Conservation (phyloP, 306 rosid genomes). For the Prunus mira region DNA sequence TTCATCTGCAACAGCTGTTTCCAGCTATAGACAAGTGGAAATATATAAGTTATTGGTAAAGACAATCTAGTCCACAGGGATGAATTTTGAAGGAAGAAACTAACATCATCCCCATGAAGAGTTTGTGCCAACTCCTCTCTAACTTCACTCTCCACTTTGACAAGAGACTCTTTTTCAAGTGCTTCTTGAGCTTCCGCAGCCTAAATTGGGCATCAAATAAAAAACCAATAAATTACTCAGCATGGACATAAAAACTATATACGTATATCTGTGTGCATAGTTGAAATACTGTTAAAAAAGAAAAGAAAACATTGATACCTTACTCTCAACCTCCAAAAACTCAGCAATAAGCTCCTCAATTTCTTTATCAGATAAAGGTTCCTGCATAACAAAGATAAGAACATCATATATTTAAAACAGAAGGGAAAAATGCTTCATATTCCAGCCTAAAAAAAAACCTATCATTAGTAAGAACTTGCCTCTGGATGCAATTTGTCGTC, state of each 20-base stretch:
- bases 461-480: conserved; percentile 38
- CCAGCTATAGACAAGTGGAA: conserved; percentile 62
- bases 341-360: conserved; percentile 75
- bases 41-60: conserved; percentile 25
- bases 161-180: conserved; percentile 93
- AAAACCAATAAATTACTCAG: conserved; percentile 23
- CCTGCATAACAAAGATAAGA: conserved; percentile 54
- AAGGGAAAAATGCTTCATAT: neutral
- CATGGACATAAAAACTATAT: neutral
- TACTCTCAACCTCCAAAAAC: conserved; percentile 89
- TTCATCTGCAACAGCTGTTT: conserved; percentile 77
- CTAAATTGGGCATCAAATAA: conserved; percentile 50
- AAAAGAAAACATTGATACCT: conserved; percentile 50
- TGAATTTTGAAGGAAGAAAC: conserved; percentile 35
- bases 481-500: conserved; percentile 48
- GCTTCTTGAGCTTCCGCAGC: conserved; percentile 99
- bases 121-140: conserved; percentile 77
- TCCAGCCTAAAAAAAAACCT: neutral
- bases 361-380: conserved; percentile 74
- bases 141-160: conserved; percentile 84
- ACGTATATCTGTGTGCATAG: neutral
- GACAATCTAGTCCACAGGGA: conserved; percentile 12
- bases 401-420: neutral
- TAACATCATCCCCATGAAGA: conserved; percentile 69
- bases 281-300: neutral